Evolutionary conservation across 176 grass and related monocot species (phyloP), one percentile per base, ranked within the genome.

Genomic region (Avena insularis): DNA sequence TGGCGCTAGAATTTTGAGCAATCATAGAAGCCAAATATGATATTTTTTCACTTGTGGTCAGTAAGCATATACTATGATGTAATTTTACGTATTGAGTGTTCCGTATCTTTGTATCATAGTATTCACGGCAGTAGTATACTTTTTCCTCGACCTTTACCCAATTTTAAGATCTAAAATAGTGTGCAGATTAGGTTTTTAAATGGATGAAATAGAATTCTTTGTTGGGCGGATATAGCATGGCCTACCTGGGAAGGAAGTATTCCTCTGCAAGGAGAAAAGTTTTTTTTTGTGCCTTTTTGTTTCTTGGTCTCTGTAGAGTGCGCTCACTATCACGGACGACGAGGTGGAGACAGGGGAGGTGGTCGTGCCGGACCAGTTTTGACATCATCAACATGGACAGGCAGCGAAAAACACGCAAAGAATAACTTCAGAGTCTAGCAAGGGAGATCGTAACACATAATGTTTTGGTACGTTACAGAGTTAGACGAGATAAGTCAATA

Each of bases 111-210:
- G 45, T 25, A 81, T 16, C 31, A 15, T n/a, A 71, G 25, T 78
- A 82, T 82, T 71, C 36, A 65, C 16, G 47, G 21, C 20, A 80
- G 19, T 84, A 65, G 25, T 38, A 66, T 80, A 27, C 54, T 90
- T 82, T 61, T 84, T 74, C 29, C 61, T 68, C 14, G 15, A 77
- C 25, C 57, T 81, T 70, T 54, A 57, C 49, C 49, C 54, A 40
- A 86, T 86, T 86, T 63, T 86, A 90, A 86, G 8, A 82, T 86
- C 51, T 90, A 82, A 78, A 90, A 82, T 90, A 84, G 84, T 90
- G 71, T 90, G 88, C 84, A 90, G 88, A 82, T 90, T 90, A 86
- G 79, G 88, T 90, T 90, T 90, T 82, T n/a, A 82, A 89, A 86
- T 78, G 88, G 84, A 60, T 38, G 71, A 86, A 86, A 71, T 82